Evolutionary conservation across 129 eudicot species (phyloP).

Genomic region (Artemisia argyi): DNA sequence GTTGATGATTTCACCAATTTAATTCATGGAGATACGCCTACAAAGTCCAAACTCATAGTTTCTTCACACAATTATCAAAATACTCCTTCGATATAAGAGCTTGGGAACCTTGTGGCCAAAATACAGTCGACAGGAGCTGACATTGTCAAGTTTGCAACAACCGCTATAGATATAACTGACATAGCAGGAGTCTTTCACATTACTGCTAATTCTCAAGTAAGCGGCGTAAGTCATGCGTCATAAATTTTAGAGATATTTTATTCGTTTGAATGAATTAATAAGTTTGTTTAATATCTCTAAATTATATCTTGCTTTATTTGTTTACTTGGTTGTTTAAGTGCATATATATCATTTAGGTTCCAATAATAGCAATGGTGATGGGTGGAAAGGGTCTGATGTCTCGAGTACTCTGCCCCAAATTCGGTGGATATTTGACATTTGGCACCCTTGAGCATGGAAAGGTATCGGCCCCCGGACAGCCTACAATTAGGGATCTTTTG

Average conservation of each 20-base stretch:
- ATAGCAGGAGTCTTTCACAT: constrained; percentile 84
- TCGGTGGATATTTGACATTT: too few relatives aligned
- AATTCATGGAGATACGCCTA: constrained; percentile 51
- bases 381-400: too few relatives aligned
- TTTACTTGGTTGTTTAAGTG: too few relatives aligned
- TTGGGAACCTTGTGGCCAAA: constrained; percentile 80
- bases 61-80: constrained; percentile 84
- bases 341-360: too few relatives aligned
- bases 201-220: constrained; percentile 84
- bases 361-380: too few relatives aligned
- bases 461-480: too few relatives aligned
- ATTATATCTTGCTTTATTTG: too few relatives aligned
- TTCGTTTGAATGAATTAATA: too few relatives aligned
- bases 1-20: constrained; percentile 55
- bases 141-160: constrained; percentile 90
- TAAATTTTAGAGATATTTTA: constrained; percentile 1
- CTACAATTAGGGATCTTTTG: too few relatives aligned
- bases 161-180: constrained; percentile 78
- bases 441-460: too few relatives aligned
- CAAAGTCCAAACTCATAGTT: constrained; percentile 71
- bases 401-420: too few relatives aligned
- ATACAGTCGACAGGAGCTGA: constrained; percentile 96
- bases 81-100: constrained; percentile 83
- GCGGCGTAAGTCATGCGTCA: constrained; percentile 43
- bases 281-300: too few relatives aligned